Evolutionary conservation across 2,329 filamentous ascomycete species (phyloP), one percentile per base, ranked within the genome.

Genomic region (Trichoderma atroviride): DNA sequence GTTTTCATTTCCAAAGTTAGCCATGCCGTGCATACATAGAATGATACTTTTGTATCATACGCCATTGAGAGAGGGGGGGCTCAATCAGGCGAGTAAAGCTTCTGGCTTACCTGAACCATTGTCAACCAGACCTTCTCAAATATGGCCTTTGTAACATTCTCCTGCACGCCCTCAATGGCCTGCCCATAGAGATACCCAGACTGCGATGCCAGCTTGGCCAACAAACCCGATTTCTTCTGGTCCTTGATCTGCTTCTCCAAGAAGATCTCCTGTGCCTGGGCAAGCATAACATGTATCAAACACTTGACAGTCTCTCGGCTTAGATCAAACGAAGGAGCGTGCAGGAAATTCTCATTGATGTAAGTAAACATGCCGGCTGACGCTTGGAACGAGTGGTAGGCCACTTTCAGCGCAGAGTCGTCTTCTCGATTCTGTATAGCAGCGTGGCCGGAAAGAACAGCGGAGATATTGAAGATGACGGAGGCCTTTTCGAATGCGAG

Each of bases 301-400:
- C 93, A 94, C 82, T 97, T 97, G 76, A 99, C 93, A 0, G 96
- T 99, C 62, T 99, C 95, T 71, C 96, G 86, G 79, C 94, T 98
- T 59, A 99, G 82, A 77, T 99, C 96, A n/a, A 93, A 94, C 10
- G 94, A 97, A 0, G 96, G 96, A 1, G 96, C 96, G 76, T 99
- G 96, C 43, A 99, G 84, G 79, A 99, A 99, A 82, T 99, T 99
- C 82, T 99, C 96, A 81, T 99, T 99, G 83, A 99, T 99, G 77
- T 99, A 99, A 65, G 95, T 98, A 80, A 98, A 99, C 96, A 99
- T 99, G 83, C 96, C 96, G 11, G 96, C 96, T 9, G 95, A 94
- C 52, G 96, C 96, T 80, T 99, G 96, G 83, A 98, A 98, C 24
- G 94, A 97, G 80, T 99, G 95, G 79, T 98, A 99, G 22, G 96